A percentile compares a stretch with the other conserved stretches of the same genome.
These are phyloP conservation scores for Trichothecium sympodiale DNA, from an alignment of 2,329 filamentous ascomycete species.

Conservation along the genomic window DNA sequence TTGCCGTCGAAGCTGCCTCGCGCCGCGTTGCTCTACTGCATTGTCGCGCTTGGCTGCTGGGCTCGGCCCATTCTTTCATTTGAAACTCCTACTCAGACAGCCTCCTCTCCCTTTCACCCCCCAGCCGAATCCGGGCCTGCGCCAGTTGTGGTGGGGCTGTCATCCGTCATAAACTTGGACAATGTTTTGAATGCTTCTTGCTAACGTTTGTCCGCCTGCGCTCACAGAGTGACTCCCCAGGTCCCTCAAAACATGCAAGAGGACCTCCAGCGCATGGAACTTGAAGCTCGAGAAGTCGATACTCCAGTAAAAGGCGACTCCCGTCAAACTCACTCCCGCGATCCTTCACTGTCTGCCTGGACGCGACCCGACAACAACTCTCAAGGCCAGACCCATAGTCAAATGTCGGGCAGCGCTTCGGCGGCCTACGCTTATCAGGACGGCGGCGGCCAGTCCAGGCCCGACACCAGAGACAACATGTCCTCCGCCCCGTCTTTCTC, in stretches of 20 bases:
- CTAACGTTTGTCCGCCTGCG: constrained; percentile 23
- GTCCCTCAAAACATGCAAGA: constrained; percentile 96
- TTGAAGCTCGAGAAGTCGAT: constrained; percentile 51
- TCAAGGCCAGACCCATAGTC: constrained; percentile 15
- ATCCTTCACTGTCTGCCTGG: constrained; percentile 31
- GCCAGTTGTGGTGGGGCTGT: constrained; percentile 16
- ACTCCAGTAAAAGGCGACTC: constrained; percentile 19
- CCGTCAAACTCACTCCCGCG: constrained; percentile 26
- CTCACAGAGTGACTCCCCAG: constrained; percentile 76
- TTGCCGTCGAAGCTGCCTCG: background rate
- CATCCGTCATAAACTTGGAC: no score
- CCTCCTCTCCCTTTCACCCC: constrained; percentile 11
- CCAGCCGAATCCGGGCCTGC: background rate
- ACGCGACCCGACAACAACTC: constrained; percentile 6
- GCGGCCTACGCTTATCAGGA: constrained; percentile 22
- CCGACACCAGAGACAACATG: constrained; percentile 25
- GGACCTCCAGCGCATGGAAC: constrained; percentile 81
- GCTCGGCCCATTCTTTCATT: background rate
- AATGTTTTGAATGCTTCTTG: constrained; percentile 5
- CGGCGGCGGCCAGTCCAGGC: constrained; percentile 21
- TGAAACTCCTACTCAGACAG: constrained; percentile 1
- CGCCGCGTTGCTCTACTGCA: no score
- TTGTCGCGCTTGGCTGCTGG: no score
- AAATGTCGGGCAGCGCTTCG: constrained; percentile 8
- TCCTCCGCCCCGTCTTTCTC: constrained; percentile 68